phyloP scores from a whole-genome alignment of 495 filamentous ascomycete genomes.

The Aspergillus campestris region DNA sequence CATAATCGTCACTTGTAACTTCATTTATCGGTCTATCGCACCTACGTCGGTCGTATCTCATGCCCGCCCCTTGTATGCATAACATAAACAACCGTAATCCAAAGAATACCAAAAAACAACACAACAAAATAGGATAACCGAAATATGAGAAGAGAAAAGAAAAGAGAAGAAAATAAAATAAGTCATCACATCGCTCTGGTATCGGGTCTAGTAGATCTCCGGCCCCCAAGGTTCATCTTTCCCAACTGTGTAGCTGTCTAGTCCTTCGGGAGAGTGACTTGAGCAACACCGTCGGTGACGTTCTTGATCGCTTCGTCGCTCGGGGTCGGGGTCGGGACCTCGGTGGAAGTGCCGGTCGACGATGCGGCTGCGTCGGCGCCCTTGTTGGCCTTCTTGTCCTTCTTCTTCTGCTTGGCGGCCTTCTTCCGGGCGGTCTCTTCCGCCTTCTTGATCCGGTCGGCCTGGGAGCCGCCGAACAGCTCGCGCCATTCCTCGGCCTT shows the following conservation, averaged over 20 bases:
- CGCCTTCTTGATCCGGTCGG: constrained; percentile 52
- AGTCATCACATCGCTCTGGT: not conserved
- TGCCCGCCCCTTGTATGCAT: not conserved
- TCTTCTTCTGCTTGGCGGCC: constrained; percentile 49
- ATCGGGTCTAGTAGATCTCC: too few relatives aligned
- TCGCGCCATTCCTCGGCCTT: constrained; percentile 78
- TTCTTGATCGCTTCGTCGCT: constrained; percentile 28
- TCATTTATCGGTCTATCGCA: not conserved
- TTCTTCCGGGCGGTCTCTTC: constrained; percentile 51
- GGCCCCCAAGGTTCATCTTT: too few relatives aligned
- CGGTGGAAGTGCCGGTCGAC: not conserved
- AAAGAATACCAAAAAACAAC: not conserved
- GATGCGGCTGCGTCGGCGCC: constrained; percentile 14
- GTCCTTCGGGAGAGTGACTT: constrained; percentile 28
- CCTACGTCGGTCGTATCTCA: constrained; percentile 6
- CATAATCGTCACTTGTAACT: too few relatives aligned
- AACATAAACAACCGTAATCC: not conserved
- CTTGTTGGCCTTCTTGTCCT: constrained; percentile 42
- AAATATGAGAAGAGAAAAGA: not conserved
- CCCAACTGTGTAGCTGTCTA: constrained; percentile 15
- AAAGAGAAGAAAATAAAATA: constrained; percentile 1
- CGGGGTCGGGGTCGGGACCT: constrained; percentile 15
- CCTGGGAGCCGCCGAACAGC: constrained; percentile 69
- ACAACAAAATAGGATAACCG: not conserved
- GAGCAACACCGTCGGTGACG: constrained; percentile 32